Conservation (phyloP, 2,329 filamentous ascomycete genomes). For the Beauveria varroae region DNA sequence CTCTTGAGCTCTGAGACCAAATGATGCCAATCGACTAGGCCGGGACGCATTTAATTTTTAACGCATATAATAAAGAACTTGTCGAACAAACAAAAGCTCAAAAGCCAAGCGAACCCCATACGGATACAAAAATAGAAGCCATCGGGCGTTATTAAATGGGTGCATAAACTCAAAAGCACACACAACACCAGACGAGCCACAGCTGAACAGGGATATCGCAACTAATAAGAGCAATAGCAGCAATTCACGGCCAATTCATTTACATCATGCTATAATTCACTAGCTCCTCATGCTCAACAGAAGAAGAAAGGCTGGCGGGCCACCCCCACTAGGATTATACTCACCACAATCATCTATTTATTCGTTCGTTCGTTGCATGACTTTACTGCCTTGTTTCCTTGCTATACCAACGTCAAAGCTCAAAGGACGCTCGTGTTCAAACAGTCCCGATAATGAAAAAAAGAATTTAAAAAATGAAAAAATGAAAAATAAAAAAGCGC, state of each 20-base stretch:
- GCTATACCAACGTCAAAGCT: background rate
- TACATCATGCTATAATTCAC: no score
- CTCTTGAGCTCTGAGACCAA: background rate
- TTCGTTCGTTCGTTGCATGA: background rate
- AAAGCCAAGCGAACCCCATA: no score
- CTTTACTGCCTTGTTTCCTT: background rate
- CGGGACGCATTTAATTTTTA: background rate
- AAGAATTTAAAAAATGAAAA: background rate
- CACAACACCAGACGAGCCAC: no score
- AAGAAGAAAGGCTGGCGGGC: background rate
- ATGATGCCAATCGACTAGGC: background rate
- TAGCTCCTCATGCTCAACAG: background rate
- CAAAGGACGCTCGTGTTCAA: background rate
- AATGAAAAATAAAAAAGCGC: background rate
- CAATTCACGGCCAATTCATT: no score
- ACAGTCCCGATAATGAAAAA: background rate
- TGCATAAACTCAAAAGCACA: background rate
- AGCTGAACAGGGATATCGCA: no score
- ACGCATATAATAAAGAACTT: background rate
- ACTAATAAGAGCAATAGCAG: no score
- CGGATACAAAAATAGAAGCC: no score
- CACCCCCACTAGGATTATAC: background rate
- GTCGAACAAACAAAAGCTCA: no score
- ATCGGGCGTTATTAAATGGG: background rate
- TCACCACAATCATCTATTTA: no score